Conservation (phyloP, 176 grass and related monocot species). For the Avena atlantica region DNA sequence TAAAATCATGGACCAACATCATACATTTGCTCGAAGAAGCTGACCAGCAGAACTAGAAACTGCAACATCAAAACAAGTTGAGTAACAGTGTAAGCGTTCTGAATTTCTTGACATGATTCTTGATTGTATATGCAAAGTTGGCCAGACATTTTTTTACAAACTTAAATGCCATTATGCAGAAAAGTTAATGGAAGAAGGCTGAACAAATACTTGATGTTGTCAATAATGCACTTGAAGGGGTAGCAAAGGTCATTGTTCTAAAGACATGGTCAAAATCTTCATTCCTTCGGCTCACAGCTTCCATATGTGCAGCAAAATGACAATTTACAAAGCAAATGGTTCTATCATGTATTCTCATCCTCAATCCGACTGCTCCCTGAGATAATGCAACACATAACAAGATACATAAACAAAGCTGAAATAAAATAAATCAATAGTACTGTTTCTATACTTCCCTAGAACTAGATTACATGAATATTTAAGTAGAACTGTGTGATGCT, state of each 20-base stretch:
- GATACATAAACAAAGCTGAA: conserved; percentile 30
- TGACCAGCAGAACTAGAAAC: conserved; percentile 65
- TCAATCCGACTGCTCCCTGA: conserved; percentile 88
- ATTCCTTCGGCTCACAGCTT: conserved; percentile 82
- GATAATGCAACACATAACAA: conserved; percentile 38
- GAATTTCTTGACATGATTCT: conserved; percentile 14
- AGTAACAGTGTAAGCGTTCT: conserved; percentile 34
- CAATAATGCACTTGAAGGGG: conserved; percentile 47
- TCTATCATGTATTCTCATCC: conserved; percentile 83
- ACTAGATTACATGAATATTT: conserved; percentile 32
- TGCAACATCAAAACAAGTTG: conserved; percentile 51
- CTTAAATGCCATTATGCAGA: conserved; percentile 30
- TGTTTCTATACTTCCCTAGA: background rate
- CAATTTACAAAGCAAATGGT: conserved; percentile 94
- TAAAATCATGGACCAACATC: conserved; percentile 43
- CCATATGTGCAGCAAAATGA: conserved; percentile 96
- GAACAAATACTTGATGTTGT: conserved; percentile 62
- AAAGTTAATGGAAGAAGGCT: conserved; percentile 32
- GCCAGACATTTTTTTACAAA: conserved; percentile 19
- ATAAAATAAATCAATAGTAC: background rate
- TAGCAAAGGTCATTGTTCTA: conserved; percentile 74
- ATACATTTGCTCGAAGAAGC: conserved; percentile 78
- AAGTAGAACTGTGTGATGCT: conserved; percentile 1
- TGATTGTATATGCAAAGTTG: conserved; percentile 33
- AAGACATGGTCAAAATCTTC: conserved; percentile 95